Conservation (phyloP, 1,139 yeast genomes). For the Casaregolazyma suthepensis region DNA sequence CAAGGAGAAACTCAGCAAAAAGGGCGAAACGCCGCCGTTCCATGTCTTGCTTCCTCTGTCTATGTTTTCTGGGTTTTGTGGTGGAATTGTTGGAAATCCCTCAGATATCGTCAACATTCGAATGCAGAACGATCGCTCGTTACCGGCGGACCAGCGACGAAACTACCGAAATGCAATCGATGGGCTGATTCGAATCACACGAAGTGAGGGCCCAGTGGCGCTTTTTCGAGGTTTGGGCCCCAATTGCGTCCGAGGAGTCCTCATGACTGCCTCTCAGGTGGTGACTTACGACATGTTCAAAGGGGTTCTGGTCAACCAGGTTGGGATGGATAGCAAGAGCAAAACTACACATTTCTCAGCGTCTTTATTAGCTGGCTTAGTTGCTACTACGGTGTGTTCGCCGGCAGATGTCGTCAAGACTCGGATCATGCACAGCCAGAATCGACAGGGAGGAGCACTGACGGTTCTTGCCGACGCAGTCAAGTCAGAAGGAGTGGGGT, state of each 20-base stretch:
- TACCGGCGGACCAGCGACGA: constrained; percentile 60
- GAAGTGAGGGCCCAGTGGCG: constrained; percentile 55
- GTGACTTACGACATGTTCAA: constrained; percentile 82
- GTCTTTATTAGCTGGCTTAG: constrained; percentile 71
- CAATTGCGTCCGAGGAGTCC: constrained; percentile 69
- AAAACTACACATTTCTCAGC: constrained; percentile 73
- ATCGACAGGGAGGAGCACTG: constrained; percentile 46
- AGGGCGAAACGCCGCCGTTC: constrained; percentile 37
- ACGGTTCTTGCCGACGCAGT: constrained; percentile 51
- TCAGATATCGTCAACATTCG: constrained; percentile 83
- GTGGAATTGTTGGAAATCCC: constrained; percentile 84
- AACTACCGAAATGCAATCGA: constrained; percentile 75
- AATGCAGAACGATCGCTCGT: constrained; percentile 82
- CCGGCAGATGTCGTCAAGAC: constrained; percentile 92
- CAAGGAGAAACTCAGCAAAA: constrained; percentile 44
- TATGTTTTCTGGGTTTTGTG: constrained; percentile 76
- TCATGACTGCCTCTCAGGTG: constrained; percentile 90
- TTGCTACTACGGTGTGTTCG: constrained; percentile 85
- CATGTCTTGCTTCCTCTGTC: constrained; percentile 61
- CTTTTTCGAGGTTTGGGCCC: constrained; percentile 73
- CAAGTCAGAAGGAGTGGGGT: constrained; percentile 62
- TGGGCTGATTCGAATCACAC: constrained; percentile 57
- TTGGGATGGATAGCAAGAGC: constrained; percentile 53
- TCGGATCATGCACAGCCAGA: constrained; percentile 62
- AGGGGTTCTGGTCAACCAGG: constrained; percentile 45